Evolutionary conservation across 83 land plant genomes (phyloP).

Genomic region (Picea abies): DNA sequence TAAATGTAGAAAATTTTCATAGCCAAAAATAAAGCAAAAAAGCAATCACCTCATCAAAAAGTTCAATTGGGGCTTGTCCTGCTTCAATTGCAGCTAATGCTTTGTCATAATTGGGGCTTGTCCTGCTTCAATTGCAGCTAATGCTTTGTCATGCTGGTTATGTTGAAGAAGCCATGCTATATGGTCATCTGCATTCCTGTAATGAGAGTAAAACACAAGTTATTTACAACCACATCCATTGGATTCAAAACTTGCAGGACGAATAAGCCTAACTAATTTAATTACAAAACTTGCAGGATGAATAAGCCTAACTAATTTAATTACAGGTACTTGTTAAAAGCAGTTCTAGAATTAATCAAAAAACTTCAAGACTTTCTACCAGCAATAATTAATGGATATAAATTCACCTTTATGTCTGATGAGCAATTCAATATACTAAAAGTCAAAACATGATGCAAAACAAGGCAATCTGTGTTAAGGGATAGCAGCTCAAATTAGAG

Average conservation of each 20-base stretch:
- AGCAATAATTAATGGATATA: background rate
- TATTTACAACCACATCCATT: background rate
- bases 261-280: background rate
- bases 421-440: background rate
- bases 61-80: conserved; percentile 84
- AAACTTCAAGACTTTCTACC: background rate
- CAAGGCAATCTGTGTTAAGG: background rate
- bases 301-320: background rate
- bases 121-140: conserved; percentile 93
- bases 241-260: background rate
- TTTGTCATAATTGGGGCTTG: conserved; percentile 85
- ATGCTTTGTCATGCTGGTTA: conserved; percentile 91
- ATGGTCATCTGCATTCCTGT: conserved; percentile 98
- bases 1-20: background rate
- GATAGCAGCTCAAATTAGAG: too few relatives aligned
- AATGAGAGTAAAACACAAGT: background rate
- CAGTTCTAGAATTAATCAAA: background rate
- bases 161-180: conserved; percentile 93
- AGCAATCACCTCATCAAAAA: conserved; percentile 84
- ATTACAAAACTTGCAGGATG: background rate
- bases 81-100: conserved; percentile 96
- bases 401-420: background rate
- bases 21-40: background rate
- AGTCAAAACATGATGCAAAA: background rate
- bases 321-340: background rate